phyloP scores from a whole-genome alignment of 257 asterid genomes.

The Scutellaria galericulata region DNA sequence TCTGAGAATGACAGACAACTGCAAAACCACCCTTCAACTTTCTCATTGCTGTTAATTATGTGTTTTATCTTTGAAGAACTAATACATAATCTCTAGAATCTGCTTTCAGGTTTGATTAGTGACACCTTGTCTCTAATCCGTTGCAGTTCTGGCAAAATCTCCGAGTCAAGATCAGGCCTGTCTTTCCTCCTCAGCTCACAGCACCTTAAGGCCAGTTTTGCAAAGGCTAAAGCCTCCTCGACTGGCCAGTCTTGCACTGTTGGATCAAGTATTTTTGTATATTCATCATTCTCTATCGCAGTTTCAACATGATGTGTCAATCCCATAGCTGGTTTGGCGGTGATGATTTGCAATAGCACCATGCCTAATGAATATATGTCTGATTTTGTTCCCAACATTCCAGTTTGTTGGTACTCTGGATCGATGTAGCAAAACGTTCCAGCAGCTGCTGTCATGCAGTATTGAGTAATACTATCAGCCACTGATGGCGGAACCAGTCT shows the following conservation, averaged over 20 bases:
- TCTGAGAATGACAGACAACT: not conserved
- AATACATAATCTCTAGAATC: constrained; percentile 31
- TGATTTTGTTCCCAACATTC: constrained; percentile 84
- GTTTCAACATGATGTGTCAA: constrained; percentile 60
- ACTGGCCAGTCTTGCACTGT: constrained; percentile 80
- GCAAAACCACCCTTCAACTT: constrained; percentile 19
- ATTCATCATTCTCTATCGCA: constrained; percentile 66
- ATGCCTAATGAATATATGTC: constrained; percentile 83
- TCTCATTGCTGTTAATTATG: constrained; percentile 11
- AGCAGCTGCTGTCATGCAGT: constrained; percentile 87
- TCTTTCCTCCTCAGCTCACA: constrained; percentile 86
- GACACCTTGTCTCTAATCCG: constrained; percentile 56
- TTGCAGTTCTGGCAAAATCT: constrained; percentile 69
- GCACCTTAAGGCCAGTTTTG: constrained; percentile 72
- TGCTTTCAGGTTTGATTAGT: constrained; percentile 30
- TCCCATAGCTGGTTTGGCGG: constrained; percentile 83
- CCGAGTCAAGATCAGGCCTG: constrained; percentile 80
- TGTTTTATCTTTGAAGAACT: constrained; percentile 25
- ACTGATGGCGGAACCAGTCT: constrained; percentile 73
- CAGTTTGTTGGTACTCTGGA: constrained; percentile 93
- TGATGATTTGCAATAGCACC: constrained; percentile 67
- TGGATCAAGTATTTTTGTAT: constrained; percentile 64
- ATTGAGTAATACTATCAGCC: constrained; percentile 67
- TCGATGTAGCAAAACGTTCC: constrained; percentile 99
- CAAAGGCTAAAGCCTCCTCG: constrained; percentile 69